phyloP scores from a whole-genome alignment of 768 basidiomycete genomes.

The Hortiboletus campestris region DNA sequence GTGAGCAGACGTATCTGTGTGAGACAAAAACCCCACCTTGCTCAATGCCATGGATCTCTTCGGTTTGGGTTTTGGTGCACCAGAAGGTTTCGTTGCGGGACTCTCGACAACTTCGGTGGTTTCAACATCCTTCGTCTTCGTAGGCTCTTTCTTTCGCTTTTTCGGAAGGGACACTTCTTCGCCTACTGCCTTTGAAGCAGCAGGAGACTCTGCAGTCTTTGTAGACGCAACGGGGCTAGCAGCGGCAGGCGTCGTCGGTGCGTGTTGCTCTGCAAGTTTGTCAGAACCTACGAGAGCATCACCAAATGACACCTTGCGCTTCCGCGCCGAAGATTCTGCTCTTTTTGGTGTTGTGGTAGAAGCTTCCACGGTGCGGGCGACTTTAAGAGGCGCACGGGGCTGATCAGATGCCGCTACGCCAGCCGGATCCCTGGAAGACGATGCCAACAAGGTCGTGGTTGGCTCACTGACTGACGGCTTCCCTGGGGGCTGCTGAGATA shows the following conservation, averaged over 20 bases:
- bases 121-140: conserved; percentile 5
- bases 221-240: not conserved
- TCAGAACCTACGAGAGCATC: not conserved
- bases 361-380: not conserved
- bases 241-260: conserved; percentile 7
- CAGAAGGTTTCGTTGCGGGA: conserved; percentile 9
- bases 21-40: conserved; percentile 10
- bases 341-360: not conserved
- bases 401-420: not conserved
- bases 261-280: not conserved
- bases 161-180: conserved; percentile 18
- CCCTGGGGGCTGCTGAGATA: not conserved
- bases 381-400: not conserved
- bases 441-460: not conserved
- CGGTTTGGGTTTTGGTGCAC: not conserved
- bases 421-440: not conserved
- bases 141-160: conserved; percentile 8
- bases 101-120: not conserved
- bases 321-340: conserved; percentile 17
- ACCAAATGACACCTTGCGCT: conserved; percentile 25
- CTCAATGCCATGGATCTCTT: conserved; percentile 4
- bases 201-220: not conserved
- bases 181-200: not conserved
- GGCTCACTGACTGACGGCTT: not conserved
- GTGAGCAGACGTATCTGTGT: not conserved